Percentiles rank a stretch among this genome's conserved stretches.
Evolutionary conservation across 1,139 yeast species (phyloP).

Genomic region (Yamadazyma mexicana): DNA sequence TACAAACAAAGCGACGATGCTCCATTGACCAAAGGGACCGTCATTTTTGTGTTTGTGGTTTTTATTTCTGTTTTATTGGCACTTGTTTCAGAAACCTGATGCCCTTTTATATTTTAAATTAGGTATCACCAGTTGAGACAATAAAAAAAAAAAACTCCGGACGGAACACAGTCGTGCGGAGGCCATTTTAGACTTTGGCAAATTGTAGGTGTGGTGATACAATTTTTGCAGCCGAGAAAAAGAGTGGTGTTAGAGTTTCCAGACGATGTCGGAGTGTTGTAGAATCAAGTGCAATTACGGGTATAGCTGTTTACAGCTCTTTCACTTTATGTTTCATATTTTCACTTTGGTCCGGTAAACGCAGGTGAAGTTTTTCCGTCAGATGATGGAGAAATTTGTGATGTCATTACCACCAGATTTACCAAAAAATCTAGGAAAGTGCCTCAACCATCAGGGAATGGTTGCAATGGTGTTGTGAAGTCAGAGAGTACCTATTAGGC

Average conservation of each 20-base stretch:
- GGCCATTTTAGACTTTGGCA: not conserved
- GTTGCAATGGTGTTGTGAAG: no score
- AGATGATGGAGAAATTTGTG: not conserved
- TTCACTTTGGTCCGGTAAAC: no score
- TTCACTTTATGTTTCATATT: no score
- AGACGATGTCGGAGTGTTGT: no score
- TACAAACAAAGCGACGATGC: conserved; percentile 45
- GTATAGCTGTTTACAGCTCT: no score
- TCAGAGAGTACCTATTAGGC: no score
- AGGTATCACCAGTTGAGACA: conserved; percentile 6
- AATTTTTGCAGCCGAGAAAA: not conserved
- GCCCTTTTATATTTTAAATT: conserved; percentile 1
- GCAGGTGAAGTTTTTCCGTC: not conserved
- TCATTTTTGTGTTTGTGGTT: conserved; percentile 15
- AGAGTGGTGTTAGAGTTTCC: no score
- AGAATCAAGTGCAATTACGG: no score
- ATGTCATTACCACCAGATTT: not conserved
- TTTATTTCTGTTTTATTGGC: no score
- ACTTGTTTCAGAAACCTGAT: conserved; percentile 1
- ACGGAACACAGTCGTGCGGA: conserved; percentile 13
- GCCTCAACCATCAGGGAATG: no score
- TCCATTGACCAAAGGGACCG: conserved; percentile 50
- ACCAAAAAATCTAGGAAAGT: not conserved
- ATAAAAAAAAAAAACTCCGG: conserved; percentile 5
- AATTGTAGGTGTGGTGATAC: not conserved